Percentiles rank a stretch among this genome's conserved stretches.
Conservation (phyloP, 345 rosid genomes). For the Eucalyptus regnans region DNA sequence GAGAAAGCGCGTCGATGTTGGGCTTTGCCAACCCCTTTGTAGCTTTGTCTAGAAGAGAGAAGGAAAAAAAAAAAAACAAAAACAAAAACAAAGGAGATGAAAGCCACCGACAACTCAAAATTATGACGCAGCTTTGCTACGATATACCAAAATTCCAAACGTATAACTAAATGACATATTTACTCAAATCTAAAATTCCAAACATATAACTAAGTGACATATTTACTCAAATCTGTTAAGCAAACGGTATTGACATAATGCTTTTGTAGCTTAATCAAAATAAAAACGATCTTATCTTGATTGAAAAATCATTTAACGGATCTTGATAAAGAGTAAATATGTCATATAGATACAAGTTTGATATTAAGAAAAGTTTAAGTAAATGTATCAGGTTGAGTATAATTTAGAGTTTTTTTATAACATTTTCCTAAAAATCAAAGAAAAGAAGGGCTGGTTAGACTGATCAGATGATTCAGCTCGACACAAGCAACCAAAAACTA, state of each 20-base stretch:
- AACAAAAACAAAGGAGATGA: not conserved
- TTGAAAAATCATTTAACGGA: not conserved
- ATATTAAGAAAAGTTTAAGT: not conserved
- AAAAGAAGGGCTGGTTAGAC: not conserved
- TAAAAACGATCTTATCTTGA: not conserved
- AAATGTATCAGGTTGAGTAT: not conserved
- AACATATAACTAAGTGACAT: too few relatives aligned
- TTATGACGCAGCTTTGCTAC: too few relatives aligned
- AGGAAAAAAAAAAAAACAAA: fast-evolving
- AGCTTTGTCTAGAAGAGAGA: not conserved
- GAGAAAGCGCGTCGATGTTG: not conserved
- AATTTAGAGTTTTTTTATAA: too few relatives aligned
- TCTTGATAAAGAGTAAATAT: not conserved
- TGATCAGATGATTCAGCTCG: too few relatives aligned
- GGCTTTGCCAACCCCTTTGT: not conserved
- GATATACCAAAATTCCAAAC: not conserved
- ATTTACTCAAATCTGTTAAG: not conserved
- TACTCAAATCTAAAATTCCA: too few relatives aligned
- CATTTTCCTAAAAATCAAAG: too few relatives aligned
- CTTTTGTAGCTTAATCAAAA: too few relatives aligned
- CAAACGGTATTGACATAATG: not conserved
- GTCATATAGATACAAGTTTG: fast-evolving
- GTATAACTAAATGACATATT: fast-evolving
- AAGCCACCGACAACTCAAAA: not conserved
- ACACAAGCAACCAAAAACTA: not conserved